Conservation (phyloP, 2,329 filamentous ascomycete genomes). For the Colletotrichum agaves region DNA sequence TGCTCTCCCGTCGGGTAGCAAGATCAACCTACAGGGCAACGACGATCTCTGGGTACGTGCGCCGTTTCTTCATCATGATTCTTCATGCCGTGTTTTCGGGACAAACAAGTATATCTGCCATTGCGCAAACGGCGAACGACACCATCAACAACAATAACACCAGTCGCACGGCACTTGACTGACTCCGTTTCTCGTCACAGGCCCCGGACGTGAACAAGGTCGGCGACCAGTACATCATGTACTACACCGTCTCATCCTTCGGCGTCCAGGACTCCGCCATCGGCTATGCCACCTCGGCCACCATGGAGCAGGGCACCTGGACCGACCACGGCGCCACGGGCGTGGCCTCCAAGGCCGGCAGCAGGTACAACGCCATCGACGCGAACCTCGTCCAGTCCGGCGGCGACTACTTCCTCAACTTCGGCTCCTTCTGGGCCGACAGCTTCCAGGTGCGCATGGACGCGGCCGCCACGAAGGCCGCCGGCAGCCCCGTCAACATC, state of each 20-base stretch:
- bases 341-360: constrained; percentile 54
- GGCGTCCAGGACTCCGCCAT: constrained; percentile 71
- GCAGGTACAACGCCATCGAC: constrained; percentile 71
- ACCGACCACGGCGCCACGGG: constrained; percentile 67
- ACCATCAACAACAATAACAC: not conserved
- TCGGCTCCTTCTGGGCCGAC: constrained; percentile 76
- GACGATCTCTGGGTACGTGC: constrained; percentile 54
- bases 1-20: constrained; percentile 51
- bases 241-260: constrained; percentile 73
- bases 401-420: constrained; percentile 62
- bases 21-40: constrained; percentile 52
- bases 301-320: constrained; percentile 66
- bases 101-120: not conserved
- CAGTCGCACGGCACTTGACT: not conserved
- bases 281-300: constrained; percentile 60
- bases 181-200: constrained; percentile 46
- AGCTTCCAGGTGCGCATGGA: constrained; percentile 69
- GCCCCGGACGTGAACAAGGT: constrained; percentile 72
- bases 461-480: constrained; percentile 44
- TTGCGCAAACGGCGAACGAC: not conserved
- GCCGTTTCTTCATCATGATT: too few relatives aligned
- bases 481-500: constrained; percentile 54
- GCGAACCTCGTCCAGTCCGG: constrained; percentile 59
- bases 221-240: constrained; percentile 71
- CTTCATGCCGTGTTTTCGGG: not conserved